A percentile compares a stretch with the other conserved stretches of the same genome.
phyloP scores from a whole-genome alignment of 139 green algal species.

The Yamagishiella unicocca region DNA sequence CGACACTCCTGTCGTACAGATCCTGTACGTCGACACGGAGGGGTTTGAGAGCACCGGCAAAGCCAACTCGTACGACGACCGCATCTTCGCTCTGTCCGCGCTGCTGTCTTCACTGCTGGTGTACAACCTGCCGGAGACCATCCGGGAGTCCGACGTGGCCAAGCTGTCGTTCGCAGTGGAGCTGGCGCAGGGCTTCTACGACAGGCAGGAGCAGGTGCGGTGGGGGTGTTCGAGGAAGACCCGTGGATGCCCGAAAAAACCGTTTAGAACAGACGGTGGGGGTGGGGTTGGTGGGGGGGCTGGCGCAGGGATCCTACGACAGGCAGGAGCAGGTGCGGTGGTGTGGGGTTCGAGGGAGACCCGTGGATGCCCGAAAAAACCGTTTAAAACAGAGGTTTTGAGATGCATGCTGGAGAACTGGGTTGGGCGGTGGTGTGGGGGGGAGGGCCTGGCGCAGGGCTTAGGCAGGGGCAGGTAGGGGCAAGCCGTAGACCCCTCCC shows the following conservation, averaged over 20 bases:
- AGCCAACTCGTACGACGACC: constrained; percentile 93
- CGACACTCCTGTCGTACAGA: constrained; percentile 47
- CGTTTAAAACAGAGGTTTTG: no score
- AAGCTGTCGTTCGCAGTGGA: constrained; percentile 95
- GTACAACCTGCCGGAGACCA: constrained; percentile 94
- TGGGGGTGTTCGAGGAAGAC: not conserved
- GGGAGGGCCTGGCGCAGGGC: no score
- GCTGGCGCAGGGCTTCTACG: constrained; percentile 78
- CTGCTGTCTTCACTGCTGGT: constrained; percentile 83
- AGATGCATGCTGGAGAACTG: no score
- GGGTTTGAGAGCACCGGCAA: constrained; percentile 94
- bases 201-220: constrained; percentile 23
- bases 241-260: not conserved
- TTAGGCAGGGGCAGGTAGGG: no score
- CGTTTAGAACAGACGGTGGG: no score
- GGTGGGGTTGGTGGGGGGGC: constrained; percentile 93
- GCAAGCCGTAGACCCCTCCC: no score
- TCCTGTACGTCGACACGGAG: constrained; percentile 96
- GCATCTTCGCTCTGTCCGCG: constrained; percentile 92
- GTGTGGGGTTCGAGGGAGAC: not conserved
- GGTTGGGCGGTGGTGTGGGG: no score
- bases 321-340: not conserved
- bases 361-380: not conserved
- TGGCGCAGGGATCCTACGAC: constrained; percentile 76
- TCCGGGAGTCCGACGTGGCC: constrained; percentile 89